Percentiles rank a stretch among this genome's conserved stretches.
phyloP scores from a whole-genome alignment of 1,284 basidiomycete genomes.

The Coniferiporia weirii region DNA sequence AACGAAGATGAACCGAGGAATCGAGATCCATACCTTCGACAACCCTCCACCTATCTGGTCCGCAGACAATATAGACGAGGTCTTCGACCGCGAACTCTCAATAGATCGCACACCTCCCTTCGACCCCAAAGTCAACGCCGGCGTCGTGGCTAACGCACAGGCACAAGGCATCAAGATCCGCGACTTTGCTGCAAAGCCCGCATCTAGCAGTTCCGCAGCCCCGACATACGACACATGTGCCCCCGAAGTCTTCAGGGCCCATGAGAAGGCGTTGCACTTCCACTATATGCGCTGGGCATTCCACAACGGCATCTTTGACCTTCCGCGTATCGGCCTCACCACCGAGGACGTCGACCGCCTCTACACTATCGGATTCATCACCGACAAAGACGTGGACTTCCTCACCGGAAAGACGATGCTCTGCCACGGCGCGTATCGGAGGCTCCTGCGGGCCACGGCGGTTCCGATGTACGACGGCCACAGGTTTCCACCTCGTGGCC shows the following conservation, averaged over 20 bases:
- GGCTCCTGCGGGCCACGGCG: not conserved
- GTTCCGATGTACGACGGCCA: not conserved
- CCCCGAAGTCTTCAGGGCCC: not conserved
- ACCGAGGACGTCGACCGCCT: slow-evolving; percentile 5
- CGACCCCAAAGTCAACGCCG: not conserved
- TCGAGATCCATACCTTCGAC: not conserved
- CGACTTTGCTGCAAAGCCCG: not conserved
- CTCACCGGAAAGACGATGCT: not conserved
- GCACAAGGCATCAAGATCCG: not conserved
- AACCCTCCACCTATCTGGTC: not conserved
- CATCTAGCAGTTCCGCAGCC: too few relatives aligned
- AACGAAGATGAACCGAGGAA: too few relatives aligned
- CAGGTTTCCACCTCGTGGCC: not conserved
- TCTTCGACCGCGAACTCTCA: not conserved
- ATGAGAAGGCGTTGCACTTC: not conserved
- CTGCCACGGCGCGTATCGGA: not conserved
- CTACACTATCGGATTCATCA: not conserved
- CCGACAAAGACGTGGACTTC: not conserved
- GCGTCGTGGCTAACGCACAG: not conserved
- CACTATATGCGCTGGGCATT: slow-evolving; percentile 3
- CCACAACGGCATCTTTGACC: slow-evolving; percentile 4
- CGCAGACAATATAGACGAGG: not conserved
- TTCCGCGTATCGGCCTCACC: not conserved
- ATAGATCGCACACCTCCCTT: not conserved
- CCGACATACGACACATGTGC: not conserved